Evolutionary conservation across 1,284 basidiomycete species (phyloP), one percentile per base, ranked within the genome.

Genomic region (Marasmius tenuissimus): DNA sequence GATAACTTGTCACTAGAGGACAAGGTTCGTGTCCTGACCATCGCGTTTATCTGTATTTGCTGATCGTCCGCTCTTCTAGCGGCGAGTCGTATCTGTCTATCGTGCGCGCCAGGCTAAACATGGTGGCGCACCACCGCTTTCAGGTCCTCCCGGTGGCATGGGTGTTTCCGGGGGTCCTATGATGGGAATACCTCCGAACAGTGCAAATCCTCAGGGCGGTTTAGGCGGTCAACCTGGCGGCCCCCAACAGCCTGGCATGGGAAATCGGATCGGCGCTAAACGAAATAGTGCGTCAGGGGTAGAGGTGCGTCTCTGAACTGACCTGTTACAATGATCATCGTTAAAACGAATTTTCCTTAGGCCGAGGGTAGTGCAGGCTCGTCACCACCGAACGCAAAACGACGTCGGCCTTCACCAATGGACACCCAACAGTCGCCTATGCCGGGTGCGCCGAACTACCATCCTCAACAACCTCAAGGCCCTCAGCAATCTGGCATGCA

Each of bases 251-350:
- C 72, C 65, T 51, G 69, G 63, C 52, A 71, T 69, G 60, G 74
- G 66, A 59, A 76, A 74, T 52, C 79, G 80, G 48, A 72, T 76
- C 6, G 72, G 74, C 39, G 35, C 27, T 1, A 91, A 91, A 70
- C 81, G 89, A 54, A 87, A 76, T 65, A 89, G 88, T 66, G 86
- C 85, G 12, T 88, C 89, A 5, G 84, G 82, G 53, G 88, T 89
- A 70, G 89, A 89, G 70, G 88, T 90, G 68, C 67, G 68, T 69
- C 56, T 45, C 52, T 48, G 27, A 51, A n/a, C 18, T 40, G 18
- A 42, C 35, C 65, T 45, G 57, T 35, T 42, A 14, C 54, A 37
- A 55, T 52, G n/a, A 22, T 61, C 18, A 22, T 42, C 22, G 51
- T 47, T 65, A 61, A 35, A 62, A 42, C 57, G 62, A 47, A 59